Percentiles rank a stretch among this genome's conserved stretches.
Evolutionary conservation across 139 green algal species (phyloP).

Genomic region (Auxenochlorella pyrenoidosa): DNA sequence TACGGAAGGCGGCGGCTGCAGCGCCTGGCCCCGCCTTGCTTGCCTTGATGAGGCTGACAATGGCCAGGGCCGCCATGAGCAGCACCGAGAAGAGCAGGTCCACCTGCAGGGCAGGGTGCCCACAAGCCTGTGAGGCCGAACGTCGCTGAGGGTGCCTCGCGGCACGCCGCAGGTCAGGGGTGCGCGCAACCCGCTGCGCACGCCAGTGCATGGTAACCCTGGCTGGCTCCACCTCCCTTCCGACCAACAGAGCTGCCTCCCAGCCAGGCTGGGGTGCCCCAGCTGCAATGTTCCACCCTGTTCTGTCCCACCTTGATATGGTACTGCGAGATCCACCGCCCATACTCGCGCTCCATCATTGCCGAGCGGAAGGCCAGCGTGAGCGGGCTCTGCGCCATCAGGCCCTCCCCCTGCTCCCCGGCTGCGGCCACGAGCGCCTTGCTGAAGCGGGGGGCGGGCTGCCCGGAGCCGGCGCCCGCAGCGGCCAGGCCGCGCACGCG

Average conservation of each 20-base stretch:
- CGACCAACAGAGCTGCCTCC: no score
- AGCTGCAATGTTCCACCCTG: no score
- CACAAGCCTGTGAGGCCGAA: not conserved
- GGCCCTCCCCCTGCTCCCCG: not conserved
- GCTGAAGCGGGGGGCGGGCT: not conserved
- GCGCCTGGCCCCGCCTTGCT: not conserved
- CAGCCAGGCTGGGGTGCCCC: no score
- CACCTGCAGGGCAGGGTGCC: not conserved
- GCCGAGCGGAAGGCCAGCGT: not conserved
- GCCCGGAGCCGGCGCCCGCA: no score
- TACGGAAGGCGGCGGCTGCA: not conserved
- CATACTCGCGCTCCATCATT: slow-evolving; percentile 22
- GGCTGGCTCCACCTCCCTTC: no score
- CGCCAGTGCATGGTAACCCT: no score
- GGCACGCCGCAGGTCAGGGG: no score
- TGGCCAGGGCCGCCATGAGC: not conserved
- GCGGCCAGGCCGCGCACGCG: not conserved
- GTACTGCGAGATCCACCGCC: not conserved
- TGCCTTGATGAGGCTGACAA: slow-evolving; percentile 8
- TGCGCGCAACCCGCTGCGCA: no score
- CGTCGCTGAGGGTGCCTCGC: no score
- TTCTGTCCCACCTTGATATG: not conserved
- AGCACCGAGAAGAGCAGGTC: slow-evolving; percentile 34
- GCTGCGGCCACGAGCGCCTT: not conserved
- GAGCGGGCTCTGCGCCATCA: not conserved